Evolutionary conservation across 495 filamentous ascomycete genomes (phyloP), one percentile per base, ranked within the genome.

Genomic region (Immersiella caudata): DNA sequence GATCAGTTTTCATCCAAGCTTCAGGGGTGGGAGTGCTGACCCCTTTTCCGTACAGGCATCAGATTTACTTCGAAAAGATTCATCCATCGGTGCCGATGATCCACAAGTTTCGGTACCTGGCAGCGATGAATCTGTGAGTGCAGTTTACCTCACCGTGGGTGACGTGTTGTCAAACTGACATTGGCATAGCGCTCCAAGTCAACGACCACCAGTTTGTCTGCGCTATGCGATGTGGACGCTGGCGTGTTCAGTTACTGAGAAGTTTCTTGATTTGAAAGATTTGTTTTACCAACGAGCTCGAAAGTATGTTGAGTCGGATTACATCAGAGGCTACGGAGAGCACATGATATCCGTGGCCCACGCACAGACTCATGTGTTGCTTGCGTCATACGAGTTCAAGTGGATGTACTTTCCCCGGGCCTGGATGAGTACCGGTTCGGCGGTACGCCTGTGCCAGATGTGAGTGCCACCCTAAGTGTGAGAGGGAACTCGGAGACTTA

Each of bases 361-460:
- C 71, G 88, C 87, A 40, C 96, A 98, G 77, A 85, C 91, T 2
- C 95, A 96, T 86, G 79, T 88, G 11, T 80, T 99, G 5, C 85
- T 96, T 60, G 85, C 87, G 3, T 86, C 84, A 0, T 97, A 96
- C 72, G 95, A 99, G 75, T 98, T 97, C 75, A 96, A 93, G 78
- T 90, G 91, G 85, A 97, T 99, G 91, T 96, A 92, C 76, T 99
- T 99, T 70, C 95, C 95, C 1, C 83, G 96, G 50, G 96, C 96
- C 3, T 99, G 95, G 95, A 85, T 97, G 78, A 97, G 91, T 64
- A 88, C 90, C 11, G 96, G 94, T 18, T 85, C 91, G 60, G 90
- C 89, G 2, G 85, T 89, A 16, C 83, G 95, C 65, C 76, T 97
- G 64, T 84, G 85, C 52, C 87, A 96, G 68, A 98, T 98, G 96